Base-by-base conservation (phyloP, 2,329 filamentous ascomycete species). In the Ampelomyces quisqualis region DNA sequence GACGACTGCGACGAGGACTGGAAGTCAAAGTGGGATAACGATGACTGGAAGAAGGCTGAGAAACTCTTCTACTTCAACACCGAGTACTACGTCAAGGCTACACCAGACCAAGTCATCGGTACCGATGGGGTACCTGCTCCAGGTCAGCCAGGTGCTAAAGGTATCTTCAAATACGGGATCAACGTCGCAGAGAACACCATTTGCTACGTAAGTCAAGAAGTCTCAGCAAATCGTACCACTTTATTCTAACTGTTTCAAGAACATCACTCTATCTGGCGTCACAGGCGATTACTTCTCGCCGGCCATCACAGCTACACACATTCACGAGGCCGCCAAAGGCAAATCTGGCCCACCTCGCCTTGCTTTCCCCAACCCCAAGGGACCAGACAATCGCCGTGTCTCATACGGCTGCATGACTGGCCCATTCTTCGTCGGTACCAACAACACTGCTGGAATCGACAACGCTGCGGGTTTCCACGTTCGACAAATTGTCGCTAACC, bases 261-360 rank as follows among this genome's bases (percentile, higher is more conserved):
- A 78, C 65, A 79, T 80, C 60, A 75, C 70, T 24, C 65, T 80
- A 31, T 59, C 67, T 29, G 69, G 68, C 44, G 75, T 80, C 57
- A 67, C 65, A 15, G 77, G 77, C 38, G 62, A 73, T 2, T 80
- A 77, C 57, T 55, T 70, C 51, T 79, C 76, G 6, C 67, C 70
- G 0, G 77, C 78, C 29, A 51, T 60, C 19, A 78, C 76, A 5
- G 74, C 77, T 13, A 81, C 77, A 1, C 77, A 80, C 60, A 75
- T 80, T 48, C 77, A 80, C 62, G 65, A 79, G 59, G 76, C 64
- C 5, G 57, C 51, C 15, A 65, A 62, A 40, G 76, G 76, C 46
- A 64, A 60, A 34, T 53, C 71, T 14, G 77, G 78, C 5, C 76
- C 77, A 24, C 77, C 77, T 38, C 69, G 77, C 53, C 55, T 75